A percentile compares a stretch with the other conserved stretches of the same genome.
Evolutionary conservation across 1,284 basidiomycete species (phyloP).

Genomic region (Marasmius tenuissimus): DNA sequence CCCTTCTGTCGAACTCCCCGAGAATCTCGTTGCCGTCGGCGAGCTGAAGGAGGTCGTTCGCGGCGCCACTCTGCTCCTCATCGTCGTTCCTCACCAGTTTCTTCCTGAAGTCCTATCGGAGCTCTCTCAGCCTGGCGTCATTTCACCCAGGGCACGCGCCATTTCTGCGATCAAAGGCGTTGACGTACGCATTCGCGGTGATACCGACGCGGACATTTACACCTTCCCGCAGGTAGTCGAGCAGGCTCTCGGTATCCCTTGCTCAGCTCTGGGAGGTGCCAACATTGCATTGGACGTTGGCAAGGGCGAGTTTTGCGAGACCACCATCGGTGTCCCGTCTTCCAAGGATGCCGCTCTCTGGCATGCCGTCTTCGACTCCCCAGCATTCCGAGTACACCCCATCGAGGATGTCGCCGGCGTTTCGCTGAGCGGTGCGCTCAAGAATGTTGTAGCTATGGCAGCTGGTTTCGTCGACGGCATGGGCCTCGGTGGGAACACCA

Average conservation of each 20-base stretch:
- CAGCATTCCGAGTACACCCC: slow-evolving; percentile 17
- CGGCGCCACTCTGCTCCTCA: slow-evolving; percentile 16
- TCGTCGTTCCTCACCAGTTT: slow-evolving; percentile 19
- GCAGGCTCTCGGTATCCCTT: slow-evolving; percentile 14
- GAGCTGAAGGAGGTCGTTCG: slow-evolving; percentile 14
- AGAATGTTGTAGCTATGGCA: slow-evolving; percentile 19
- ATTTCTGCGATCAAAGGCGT: slow-evolving; percentile 20
- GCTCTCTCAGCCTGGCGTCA: slow-evolving; percentile 13
- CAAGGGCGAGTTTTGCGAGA: slow-evolving; percentile 18
- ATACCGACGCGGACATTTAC: slow-evolving; percentile 14
- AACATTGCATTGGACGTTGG: slow-evolving; percentile 20
- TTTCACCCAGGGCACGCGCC: slow-evolving; percentile 12
- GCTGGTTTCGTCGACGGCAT: slow-evolving; percentile 21
- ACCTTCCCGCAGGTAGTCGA: slow-evolving; percentile 17
- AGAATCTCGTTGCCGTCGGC: slow-evolving; percentile 16
- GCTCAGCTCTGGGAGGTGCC: slow-evolving; percentile 18
- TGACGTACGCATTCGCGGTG: slow-evolving; percentile 11
- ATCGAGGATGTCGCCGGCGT: slow-evolving; percentile 20
- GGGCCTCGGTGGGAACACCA: slow-evolving; percentile 16
- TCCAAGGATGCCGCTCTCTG: slow-evolving; percentile 18
- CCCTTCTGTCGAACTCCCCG: slow-evolving; percentile 16
- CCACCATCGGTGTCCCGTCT: slow-evolving; percentile 17
- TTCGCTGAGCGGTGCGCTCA: slow-evolving; percentile 18
- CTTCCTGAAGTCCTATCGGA: slow-evolving; percentile 15
- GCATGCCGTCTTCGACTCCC: slow-evolving; percentile 18